phyloP scores from a whole-genome alignment of 768 basidiomycete genomes.

The Pleurotus tuber-regium region DNA sequence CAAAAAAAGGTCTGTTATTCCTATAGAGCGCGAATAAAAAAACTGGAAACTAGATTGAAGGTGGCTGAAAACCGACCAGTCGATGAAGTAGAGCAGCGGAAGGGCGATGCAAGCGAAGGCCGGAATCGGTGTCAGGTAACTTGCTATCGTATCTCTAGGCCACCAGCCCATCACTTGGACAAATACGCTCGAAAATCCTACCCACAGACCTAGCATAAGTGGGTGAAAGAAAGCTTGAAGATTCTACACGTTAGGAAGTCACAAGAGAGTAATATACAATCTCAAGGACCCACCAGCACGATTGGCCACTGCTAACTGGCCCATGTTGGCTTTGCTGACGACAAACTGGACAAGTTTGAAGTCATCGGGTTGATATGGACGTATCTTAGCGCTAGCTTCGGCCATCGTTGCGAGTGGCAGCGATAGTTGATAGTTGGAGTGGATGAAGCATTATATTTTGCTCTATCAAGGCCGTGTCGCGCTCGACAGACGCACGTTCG shows the following conservation, averaged over 20 bases:
- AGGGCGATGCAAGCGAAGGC: slow-evolving; percentile 63
- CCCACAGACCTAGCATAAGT: slow-evolving; percentile 58
- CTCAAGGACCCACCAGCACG: slow-evolving; percentile 38
- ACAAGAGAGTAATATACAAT: background rate
- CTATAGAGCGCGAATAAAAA: too few species aligned
- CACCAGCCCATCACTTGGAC: slow-evolving; percentile 65
- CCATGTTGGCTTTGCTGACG: slow-evolving; percentile 65
- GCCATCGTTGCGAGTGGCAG: slow-evolving; percentile 30
- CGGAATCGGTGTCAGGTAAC: slow-evolving; percentile 61
- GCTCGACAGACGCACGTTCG: too few species aligned
- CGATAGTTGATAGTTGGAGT: background rate
- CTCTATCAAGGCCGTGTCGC: too few species aligned
- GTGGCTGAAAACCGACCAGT: slow-evolving; percentile 69
- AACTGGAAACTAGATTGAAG: too few species aligned
- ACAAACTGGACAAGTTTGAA: slow-evolving; percentile 61
- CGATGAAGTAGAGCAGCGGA: slow-evolving; percentile 62
- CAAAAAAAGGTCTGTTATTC: slow-evolving; percentile 70
- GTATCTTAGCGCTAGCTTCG: slow-evolving; percentile 46
- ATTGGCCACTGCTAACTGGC: slow-evolving; percentile 67
- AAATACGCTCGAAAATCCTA: slow-evolving; percentile 55
- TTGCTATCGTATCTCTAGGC: slow-evolving; percentile 45
- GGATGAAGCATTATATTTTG: background rate
- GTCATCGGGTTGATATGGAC: slow-evolving; percentile 48
- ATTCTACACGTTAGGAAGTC: slow-evolving; percentile 7
- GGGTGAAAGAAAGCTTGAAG: slow-evolving; percentile 54